Conservation (phyloP, 1,139 yeast species). For the Nakaseomyces uthaithaninus region DNA sequence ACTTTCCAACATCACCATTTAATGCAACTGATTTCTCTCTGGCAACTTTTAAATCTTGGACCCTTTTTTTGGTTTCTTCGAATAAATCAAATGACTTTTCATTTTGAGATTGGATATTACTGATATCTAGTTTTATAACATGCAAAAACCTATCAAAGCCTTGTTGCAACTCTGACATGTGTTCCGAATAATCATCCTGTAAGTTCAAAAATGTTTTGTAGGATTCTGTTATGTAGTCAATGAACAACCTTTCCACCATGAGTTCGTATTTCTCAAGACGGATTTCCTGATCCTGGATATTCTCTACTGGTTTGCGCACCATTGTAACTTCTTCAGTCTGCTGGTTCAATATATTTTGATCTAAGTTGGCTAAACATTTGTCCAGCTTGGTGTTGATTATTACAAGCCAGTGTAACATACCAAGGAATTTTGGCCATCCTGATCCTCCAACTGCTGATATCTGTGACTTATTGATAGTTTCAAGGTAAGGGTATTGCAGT, state of each 20-base stretch:
- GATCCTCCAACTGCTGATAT: conserved; percentile 89
- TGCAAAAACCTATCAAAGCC: conserved; percentile 45
- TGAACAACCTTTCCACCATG: conserved; percentile 51
- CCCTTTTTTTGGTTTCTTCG: conserved; percentile 32
- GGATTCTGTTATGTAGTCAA: conserved; percentile 56
- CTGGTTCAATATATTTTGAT: conserved; percentile 21
- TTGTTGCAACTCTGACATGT: conserved; percentile 46
- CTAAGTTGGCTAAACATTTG: conserved; percentile 28
- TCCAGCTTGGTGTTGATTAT: conserved; percentile 46
- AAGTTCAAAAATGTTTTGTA: conserved; percentile 60
- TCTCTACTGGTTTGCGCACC: conserved; percentile 39
- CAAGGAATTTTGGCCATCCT: conserved; percentile 79
- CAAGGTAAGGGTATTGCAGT: conserved; percentile 73
- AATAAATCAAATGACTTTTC: conserved; percentile 31
- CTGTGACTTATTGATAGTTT: conserved; percentile 71
- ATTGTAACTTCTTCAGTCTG: conserved; percentile 29
- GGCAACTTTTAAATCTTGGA: conserved; percentile 38
- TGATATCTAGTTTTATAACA: conserved; percentile 39
- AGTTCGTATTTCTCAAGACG: conserved; percentile 33
- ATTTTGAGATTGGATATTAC: conserved; percentile 36
- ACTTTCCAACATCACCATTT: conserved; percentile 63
- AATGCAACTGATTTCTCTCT: conserved; percentile 55
- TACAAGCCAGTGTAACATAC: conserved; percentile 74
- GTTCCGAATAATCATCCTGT: conserved; percentile 51
- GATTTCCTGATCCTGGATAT: conserved; percentile 34